Evolutionary conservation across 2,329 filamentous ascomycete genomes (phyloP).

Genomic region (Cordyceps tenuipes): DNA sequence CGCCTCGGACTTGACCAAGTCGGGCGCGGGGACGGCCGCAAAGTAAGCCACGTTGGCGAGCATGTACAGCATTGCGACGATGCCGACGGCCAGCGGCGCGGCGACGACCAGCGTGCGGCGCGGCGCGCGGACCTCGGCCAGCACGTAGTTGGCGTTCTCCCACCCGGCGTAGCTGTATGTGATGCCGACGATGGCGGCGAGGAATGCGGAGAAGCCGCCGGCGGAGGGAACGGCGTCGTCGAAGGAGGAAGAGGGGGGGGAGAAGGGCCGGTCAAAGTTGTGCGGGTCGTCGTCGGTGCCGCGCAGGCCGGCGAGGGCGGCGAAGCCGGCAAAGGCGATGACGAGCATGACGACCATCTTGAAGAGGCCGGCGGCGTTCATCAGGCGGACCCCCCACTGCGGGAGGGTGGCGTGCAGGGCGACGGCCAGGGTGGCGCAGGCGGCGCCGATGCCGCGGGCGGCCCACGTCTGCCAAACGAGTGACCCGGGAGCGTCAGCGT

Average conservation of each 20-base stretch:
- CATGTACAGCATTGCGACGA: constrained; percentile 52
- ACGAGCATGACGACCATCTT: constrained; percentile 52
- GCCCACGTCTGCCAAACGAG: constrained; percentile 42
- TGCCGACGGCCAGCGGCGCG: constrained; percentile 49
- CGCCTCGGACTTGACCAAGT: constrained; percentile 49
- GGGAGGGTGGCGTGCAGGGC: constrained; percentile 43
- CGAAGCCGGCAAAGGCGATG: constrained; percentile 53
- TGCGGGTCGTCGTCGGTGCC: constrained; percentile 39
- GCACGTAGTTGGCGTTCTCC: constrained; percentile 56
- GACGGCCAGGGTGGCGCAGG: constrained; percentile 46
- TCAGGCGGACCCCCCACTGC: constrained; percentile 50
- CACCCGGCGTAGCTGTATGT: constrained; percentile 56
- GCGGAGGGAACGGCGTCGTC: no score
- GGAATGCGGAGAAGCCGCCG: constrained; percentile 44
- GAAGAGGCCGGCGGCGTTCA: constrained; percentile 52
- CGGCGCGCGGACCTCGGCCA: constrained; percentile 49
- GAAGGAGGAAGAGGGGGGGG: no score
- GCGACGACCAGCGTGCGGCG: constrained; percentile 46
- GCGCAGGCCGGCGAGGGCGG: constrained; percentile 43
- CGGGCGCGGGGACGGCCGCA: constrained; percentile 49
- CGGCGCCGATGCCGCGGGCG: constrained; percentile 47
- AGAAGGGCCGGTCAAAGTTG: constrained; percentile 51
- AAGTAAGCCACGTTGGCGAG: constrained; percentile 60
- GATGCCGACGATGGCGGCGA: constrained; percentile 49
- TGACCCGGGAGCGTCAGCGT: no score